phyloP scores from a whole-genome alignment of 306 rosid genomes.

The Vigna mungo region DNA sequence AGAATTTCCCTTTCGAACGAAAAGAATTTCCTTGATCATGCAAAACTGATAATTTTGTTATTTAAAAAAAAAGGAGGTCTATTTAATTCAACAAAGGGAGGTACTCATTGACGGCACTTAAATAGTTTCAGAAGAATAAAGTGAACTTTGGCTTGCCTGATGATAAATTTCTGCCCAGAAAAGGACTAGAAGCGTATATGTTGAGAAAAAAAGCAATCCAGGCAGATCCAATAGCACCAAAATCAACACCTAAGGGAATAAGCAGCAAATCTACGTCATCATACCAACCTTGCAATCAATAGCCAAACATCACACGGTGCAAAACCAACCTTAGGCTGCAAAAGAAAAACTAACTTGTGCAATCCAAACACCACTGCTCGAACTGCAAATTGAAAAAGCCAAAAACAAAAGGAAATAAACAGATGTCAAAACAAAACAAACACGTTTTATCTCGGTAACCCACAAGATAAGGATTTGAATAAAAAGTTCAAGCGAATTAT shows the following conservation, averaged over 20 bases:
- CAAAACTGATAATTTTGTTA: not conserved
- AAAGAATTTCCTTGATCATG: constrained; percentile 4
- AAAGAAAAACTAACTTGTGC: constrained; percentile 70
- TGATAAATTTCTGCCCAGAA: constrained; percentile 99
- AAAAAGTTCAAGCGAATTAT: too few relatives aligned
- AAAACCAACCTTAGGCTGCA: constrained; percentile 77
- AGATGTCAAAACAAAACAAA: not conserved
- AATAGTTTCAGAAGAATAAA: constrained; percentile 4
- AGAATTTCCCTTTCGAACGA: constrained; percentile 4
- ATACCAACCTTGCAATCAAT: constrained; percentile 2
- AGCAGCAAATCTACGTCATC: constrained; percentile 45
- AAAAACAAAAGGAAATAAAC: not conserved
- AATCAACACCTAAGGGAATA: constrained; percentile 69
- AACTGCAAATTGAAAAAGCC: constrained; percentile 59
- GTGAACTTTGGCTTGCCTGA: constrained; percentile 67
- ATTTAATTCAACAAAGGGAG: not conserved
- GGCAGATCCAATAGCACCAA: constrained; percentile 81
- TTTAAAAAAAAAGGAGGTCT: not conserved
- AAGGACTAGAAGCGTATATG: constrained; percentile 91
- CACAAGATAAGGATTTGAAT: not conserved
- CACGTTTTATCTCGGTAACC: not conserved
- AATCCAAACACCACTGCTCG: constrained; percentile 94
- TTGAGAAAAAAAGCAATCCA: constrained; percentile 88
- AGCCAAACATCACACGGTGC: not conserved
- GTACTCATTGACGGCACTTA: not conserved